Evolutionary conservation across 176 grass and related monocot genomes (phyloP), one percentile per base, ranked within the genome.

Genomic region (Raddia guianensis): DNA sequence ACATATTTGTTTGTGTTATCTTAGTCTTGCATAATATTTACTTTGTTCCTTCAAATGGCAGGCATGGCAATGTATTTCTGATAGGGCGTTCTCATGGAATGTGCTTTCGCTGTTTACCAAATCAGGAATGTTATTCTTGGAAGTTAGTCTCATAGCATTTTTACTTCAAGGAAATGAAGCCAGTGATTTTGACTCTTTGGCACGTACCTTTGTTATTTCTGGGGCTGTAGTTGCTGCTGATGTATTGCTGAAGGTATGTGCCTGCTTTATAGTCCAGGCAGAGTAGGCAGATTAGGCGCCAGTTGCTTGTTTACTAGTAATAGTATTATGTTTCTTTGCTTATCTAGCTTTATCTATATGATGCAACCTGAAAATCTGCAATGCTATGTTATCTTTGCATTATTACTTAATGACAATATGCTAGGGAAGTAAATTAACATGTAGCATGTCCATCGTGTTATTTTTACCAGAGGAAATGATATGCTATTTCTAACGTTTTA

Each of bases 111-210:
- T 99, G 62, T 87, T 96, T 86, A 93, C 91, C 66, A 86, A 90
- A 83, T 90, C 97, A 10, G 93, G 97, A 69, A 82, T 99, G 88
- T 54, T 99, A 59, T 96, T 99, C 86, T 82, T 96, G 70, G 97
- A 99, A 90, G 86, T 99, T 68, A 96, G 97, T 58, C 79, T 99
- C 32, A 79, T 99, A 70, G 93, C 97, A 15, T 99, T 99, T 91
- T 75, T 99, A 64, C 91, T 99, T 79, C 93, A 99, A 93, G 97
- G 97, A 93, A 96, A 99, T 87, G 80, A 99, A 85, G 80, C 93
- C 8, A 84, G 82, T 74, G 97, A 93, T 21, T 77, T 93, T 43
- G 97, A 99, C 19, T 89, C 93, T 89, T 85, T 99, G 75, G 91
- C 86, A 21, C 88, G 89, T 7, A 99, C 97, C 35, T 99, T 96